These are phyloP conservation scores for Hordeum marinum DNA, from an alignment of 176 grass and related monocot species.

Conservation along the genomic window DNA sequence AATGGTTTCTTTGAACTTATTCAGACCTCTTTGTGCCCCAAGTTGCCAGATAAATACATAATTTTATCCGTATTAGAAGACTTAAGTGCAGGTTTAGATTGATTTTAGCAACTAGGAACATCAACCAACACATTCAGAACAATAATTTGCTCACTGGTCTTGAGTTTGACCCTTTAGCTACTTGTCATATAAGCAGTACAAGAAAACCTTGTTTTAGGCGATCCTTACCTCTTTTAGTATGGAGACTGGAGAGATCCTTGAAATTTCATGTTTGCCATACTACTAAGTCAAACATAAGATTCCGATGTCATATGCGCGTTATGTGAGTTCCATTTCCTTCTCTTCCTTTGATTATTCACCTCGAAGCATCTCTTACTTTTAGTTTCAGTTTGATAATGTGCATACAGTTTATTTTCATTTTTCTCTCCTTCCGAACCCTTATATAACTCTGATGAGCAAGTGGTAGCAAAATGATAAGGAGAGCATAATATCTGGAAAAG, in stretches of 20 bases:
- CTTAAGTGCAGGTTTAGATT: background rate
- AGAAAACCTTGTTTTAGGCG: background rate
- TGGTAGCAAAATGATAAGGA: background rate
- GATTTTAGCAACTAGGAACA: background rate
- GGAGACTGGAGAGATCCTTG: background rate
- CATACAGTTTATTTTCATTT: background rate
- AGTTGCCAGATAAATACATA: background rate
- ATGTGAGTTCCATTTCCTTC: background rate
- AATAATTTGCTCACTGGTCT: background rate
- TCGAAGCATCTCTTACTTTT: background rate
- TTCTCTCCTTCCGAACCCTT: background rate
- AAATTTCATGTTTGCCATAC: background rate
- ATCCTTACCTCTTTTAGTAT: background rate
- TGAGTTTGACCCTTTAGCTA: background rate
- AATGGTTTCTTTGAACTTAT: background rate
- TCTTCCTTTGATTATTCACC: slow-evolving; percentile 16
- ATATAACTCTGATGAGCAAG: background rate
- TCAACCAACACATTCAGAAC: background rate
- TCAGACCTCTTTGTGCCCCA: background rate
- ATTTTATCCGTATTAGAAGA: background rate
- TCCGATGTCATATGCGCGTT: background rate
- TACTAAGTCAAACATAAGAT: background rate
- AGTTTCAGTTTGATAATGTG: background rate
- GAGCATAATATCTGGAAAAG: background rate
- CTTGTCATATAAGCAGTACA: background rate